Evolutionary conservation across 129 eudicot genomes (phyloP).

Genomic region (Pulicaria dysenterica): DNA sequence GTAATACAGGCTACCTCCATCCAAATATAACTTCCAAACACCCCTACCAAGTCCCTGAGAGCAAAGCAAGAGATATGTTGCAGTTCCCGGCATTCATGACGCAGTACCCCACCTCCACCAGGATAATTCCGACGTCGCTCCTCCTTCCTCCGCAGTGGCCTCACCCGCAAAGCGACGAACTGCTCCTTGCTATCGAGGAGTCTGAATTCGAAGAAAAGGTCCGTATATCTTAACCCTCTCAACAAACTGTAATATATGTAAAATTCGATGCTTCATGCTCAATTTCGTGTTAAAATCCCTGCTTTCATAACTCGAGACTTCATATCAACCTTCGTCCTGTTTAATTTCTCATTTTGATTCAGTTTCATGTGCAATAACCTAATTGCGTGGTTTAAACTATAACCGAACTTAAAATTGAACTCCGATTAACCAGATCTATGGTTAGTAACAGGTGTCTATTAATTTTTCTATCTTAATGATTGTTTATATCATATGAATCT

Average conservation of each 20-base stretch:
- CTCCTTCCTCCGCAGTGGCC: slow-evolving; percentile 74
- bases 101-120: slow-evolving; percentile 68
- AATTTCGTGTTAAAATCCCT: not conserved
- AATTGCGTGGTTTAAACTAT: not conserved
- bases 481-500: too few relatives aligned
- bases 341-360: slow-evolving; percentile 5
- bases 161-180: slow-evolving; percentile 69
- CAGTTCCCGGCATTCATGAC: slow-evolving; percentile 78
- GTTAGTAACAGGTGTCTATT: not conserved
- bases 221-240: not conserved
- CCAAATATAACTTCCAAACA: too few relatives aligned
- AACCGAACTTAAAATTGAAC: slow-evolving; percentile 3
- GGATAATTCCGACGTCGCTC: slow-evolving; percentile 66
- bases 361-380: slow-evolving; percentile 6
- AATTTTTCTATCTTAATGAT: too few relatives aligned
- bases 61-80: slow-evolving; percentile 39
- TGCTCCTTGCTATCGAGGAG: slow-evolving; percentile 78
- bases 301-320: not conserved
- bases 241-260: not conserved
- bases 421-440: slow-evolving; percentile 7
- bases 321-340: not conserved
- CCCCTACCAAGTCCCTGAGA: too few relatives aligned
- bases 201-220: slow-evolving; percentile 82
- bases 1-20: too few relatives aligned
- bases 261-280: slow-evolving; percentile 5